Conservation (phyloP, 495 filamentous ascomycete species). For the Trichoderma asperelloides region DNA sequence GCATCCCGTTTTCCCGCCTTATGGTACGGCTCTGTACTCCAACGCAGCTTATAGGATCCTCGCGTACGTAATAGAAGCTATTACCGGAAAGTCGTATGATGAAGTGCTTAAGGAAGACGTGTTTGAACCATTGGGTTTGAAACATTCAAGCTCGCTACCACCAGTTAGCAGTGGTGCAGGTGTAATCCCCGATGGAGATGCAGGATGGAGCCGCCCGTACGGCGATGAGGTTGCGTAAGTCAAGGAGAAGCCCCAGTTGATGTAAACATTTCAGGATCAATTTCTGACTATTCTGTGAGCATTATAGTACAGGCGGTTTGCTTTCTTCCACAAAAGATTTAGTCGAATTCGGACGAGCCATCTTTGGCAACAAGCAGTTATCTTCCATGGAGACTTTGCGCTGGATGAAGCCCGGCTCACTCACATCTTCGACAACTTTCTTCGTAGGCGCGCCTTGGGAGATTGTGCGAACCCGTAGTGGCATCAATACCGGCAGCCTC, state of each 20-base stretch:
- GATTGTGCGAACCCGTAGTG: conserved; percentile 29
- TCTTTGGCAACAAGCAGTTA: conserved; percentile 39
- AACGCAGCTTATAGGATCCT: conserved; percentile 32
- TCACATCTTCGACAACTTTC: conserved; percentile 35
- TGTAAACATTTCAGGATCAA: not conserved
- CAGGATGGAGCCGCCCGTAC: conserved; percentile 30
- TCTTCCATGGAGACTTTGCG: conserved; percentile 33
- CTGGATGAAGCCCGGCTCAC: conserved; percentile 46
- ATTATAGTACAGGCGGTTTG: conserved; percentile 31
- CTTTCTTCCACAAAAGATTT: conserved; percentile 48
- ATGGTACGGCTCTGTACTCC: conserved; percentile 17
- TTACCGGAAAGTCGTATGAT: conserved; percentile 24
- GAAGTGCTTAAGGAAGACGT: conserved; percentile 24
- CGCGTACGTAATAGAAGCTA: conserved; percentile 27
- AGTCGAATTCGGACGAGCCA: conserved; percentile 37
- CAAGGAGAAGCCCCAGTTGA: conserved; percentile 8
- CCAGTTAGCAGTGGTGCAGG: conserved; percentile 14
- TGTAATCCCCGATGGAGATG: conserved; percentile 27
- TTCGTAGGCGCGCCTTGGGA: conserved; percentile 50
- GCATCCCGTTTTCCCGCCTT: not conserved
- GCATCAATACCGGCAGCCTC: conserved; percentile 26
- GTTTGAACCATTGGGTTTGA: conserved; percentile 32
- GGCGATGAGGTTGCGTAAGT: conserved; percentile 36
- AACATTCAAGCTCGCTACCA: conserved; percentile 28
- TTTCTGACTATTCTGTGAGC: not conserved